Evolutionary conservation across 2,329 filamentous ascomycete genomes (phyloP), one percentile per base, ranked within the genome.

Genomic region (Elsinoe australis): DNA sequence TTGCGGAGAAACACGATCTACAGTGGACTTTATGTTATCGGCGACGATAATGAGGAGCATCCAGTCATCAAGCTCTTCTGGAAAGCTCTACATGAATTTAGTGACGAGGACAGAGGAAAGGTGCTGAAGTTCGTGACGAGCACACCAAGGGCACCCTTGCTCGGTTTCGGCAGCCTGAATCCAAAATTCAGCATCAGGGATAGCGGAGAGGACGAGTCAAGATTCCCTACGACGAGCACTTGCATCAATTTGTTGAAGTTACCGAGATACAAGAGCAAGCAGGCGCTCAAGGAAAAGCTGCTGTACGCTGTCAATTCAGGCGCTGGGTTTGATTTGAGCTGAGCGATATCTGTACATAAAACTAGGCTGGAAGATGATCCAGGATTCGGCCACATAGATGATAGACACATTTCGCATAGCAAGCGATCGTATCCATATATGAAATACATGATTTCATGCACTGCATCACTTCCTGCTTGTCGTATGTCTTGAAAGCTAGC

Each of bases 61-160:
- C 81, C 85, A 0, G 92, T 86, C 0, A 75, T 98, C 41, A 72
- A 83, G 61, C 70, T 94, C 45, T 96, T 98, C 70, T 98, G 92
- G 92, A 75, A 85, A 54, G 88, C 94, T 39, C 83, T 98, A 81
- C 74, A 78, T 49, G 71, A 72, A 3, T 76, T 98, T 52, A 74
- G 74, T 7, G 89, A 95, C 58, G 72, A 72, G 17, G 85, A 96
- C 62, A 76, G 87, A 3, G 75, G 88, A 18, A 85, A 89, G 49
- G 85, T 98, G 51, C 75, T 98, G 54, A 95, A 95, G 61, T 98
- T 95, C 57, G 92, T 96, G 38, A 98, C 89, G 4, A 90, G 84
- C 21, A 95, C 92, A 7, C 90, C 92, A 0, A 75, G 92, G 29
- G 90, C 89, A 22, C 92, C 92, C 2, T 69, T 98, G 35, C 69